Percentiles rank a stretch among this genome's conserved stretches.
phyloP scores from a whole-genome alignment of 139 green algal genomes.

The Chlamydomonas applanata region DNA sequence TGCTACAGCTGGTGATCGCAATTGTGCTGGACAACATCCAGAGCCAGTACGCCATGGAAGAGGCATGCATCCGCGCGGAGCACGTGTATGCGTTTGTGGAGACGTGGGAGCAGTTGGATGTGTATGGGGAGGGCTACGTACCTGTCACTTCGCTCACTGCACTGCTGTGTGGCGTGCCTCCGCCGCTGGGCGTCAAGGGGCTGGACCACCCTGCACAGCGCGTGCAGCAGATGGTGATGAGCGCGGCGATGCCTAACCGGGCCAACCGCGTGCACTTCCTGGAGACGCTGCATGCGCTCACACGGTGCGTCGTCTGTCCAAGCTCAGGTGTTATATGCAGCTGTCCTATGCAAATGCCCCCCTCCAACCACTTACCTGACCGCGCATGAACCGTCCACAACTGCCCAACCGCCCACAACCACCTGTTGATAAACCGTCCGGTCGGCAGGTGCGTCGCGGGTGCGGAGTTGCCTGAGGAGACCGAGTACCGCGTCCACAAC shows the following conservation, averaged over 20 bases:
- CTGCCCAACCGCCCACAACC: too few relatives aligned
- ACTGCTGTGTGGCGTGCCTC: not conserved
- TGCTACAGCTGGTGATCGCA: constrained; percentile 75
- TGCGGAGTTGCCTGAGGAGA: constrained; percentile 27
- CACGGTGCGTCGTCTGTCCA: too few relatives aligned
- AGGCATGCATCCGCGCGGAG: not conserved
- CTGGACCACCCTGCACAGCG: not conserved
- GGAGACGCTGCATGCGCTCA: constrained; percentile 74
- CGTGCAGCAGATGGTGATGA: constrained; percentile 44
- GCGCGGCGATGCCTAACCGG: constrained; percentile 37
- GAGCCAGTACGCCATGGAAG: not conserved
- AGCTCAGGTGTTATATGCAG: too few relatives aligned
- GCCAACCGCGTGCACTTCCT: constrained; percentile 29
- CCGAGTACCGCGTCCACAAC: constrained; percentile 13
- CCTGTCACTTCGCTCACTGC: constrained; percentile 29
- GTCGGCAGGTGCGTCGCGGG: too few relatives aligned
- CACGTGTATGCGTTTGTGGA: constrained; percentile 13
- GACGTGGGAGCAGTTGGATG: constrained; percentile 57
- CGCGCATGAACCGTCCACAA: too few relatives aligned
- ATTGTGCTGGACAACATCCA: constrained; percentile 31
- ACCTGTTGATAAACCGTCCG: too few relatives aligned
- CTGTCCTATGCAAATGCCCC: too few relatives aligned
- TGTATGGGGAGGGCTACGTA: constrained; percentile 47
- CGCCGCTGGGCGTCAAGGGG: constrained; percentile 18
- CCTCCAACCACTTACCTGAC: too few relatives aligned